Conservation (phyloP, 2,329 filamentous ascomycete species). For the Eutypella sp. region DNA sequence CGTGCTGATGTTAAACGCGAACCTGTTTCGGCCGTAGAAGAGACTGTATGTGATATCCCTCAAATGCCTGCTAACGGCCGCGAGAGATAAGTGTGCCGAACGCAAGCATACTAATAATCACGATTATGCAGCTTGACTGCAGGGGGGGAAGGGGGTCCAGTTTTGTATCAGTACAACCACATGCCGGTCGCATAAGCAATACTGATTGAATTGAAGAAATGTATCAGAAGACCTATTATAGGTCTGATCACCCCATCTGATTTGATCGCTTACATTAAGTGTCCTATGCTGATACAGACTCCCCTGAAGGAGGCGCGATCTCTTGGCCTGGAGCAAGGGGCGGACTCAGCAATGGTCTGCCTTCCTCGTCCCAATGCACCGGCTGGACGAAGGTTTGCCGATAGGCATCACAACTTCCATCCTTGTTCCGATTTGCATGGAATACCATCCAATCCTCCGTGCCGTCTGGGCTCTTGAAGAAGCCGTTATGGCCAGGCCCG, state of each 20-base stretch:
- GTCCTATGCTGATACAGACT: background rate
- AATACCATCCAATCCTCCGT: conserved; percentile 15
- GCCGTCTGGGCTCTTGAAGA: conserved; percentile 18
- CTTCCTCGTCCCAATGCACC: conserved; percentile 7
- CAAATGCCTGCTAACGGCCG: background rate
- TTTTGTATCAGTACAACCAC: no score
- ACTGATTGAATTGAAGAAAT: no score
- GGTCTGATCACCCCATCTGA: no score
- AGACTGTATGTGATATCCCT: background rate
- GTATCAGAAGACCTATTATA: no score
- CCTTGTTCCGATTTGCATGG: conserved; percentile 9
- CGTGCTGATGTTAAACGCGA: conserved; percentile 1
- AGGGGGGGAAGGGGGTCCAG: no score
- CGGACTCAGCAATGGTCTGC: conserved; percentile 2
- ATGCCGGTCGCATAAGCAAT: no score
- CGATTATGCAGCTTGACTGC: background rate
- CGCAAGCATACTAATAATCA: background rate
- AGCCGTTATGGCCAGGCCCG: conserved; percentile 14
- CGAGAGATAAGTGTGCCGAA: background rate
- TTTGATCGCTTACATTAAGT: no score
- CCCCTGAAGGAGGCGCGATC: background rate
- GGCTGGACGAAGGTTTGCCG: conserved; percentile 12
- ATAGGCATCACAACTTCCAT: conserved; percentile 4
- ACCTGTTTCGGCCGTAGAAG: background rate
- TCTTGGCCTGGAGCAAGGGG: background rate